A percentile compares a stretch with the other conserved stretches of the same genome.
phyloP scores from a whole-genome alignment of 1,284 basidiomycete genomes.

The Sporisorium exsertum region DNA sequence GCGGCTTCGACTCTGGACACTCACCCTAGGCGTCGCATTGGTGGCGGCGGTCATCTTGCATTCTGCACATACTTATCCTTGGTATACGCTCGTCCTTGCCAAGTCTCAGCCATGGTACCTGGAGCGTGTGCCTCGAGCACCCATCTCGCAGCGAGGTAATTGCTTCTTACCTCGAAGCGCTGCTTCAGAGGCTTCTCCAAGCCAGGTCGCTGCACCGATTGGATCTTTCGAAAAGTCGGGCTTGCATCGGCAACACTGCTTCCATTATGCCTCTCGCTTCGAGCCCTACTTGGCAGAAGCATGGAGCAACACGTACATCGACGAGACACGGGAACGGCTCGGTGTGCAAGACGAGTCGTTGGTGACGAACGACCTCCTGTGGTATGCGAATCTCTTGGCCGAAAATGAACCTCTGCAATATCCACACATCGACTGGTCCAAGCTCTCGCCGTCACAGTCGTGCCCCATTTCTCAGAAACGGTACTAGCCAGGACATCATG shows the following conservation, averaged over 20 bases:
- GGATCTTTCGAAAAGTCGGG: conserved; percentile 5
- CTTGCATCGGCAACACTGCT: conserved; percentile 5
- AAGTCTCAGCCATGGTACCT: background rate
- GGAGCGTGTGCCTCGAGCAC: background rate
- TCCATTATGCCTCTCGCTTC: conserved; percentile 22
- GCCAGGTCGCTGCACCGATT: background rate
- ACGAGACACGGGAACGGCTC: background rate
- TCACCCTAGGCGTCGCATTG: background rate
- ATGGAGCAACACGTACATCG: conserved; percentile 27
- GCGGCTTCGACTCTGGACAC: background rate
- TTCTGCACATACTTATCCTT: background rate
- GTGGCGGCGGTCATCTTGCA: background rate
- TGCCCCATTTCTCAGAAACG: background rate
- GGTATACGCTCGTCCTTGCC: background rate
- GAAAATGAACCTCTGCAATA: conserved; percentile 8
- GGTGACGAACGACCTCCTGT: conserved; percentile 16
- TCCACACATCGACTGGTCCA: conserved; percentile 7
- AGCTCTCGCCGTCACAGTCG: background rate
- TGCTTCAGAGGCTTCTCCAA: background rate
- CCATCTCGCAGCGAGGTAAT: background rate
- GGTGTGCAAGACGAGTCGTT: background rate
- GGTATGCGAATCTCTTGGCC: conserved; percentile 29
- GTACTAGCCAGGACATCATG: background rate
- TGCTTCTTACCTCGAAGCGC: background rate
- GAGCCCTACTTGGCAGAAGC: conserved; percentile 4